A percentile compares a stretch with the other conserved stretches of the same genome.
phyloP scores from a whole-genome alignment of 768 basidiomycete genomes.

The Podaxis mareebaensis region DNA sequence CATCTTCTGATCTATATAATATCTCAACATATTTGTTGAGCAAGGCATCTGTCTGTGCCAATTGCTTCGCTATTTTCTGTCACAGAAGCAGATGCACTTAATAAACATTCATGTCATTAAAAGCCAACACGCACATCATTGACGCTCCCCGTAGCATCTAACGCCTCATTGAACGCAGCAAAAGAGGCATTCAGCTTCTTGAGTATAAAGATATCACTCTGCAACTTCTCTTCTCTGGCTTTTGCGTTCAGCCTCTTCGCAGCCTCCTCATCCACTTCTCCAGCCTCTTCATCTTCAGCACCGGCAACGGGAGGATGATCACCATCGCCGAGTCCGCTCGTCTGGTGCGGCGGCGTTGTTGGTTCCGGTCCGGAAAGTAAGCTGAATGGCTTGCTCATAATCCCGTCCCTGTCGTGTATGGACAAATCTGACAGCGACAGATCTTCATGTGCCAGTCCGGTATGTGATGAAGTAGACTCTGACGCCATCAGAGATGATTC shows the following conservation, averaged over 20 bases:
- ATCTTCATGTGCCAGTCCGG: slow-evolving; percentile 48
- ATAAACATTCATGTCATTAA: not conserved
- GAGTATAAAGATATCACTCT: slow-evolving; percentile 71
- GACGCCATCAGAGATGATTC: slow-evolving; percentile 36
- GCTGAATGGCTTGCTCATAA: slow-evolving; percentile 28
- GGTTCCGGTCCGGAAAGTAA: slow-evolving; percentile 25
- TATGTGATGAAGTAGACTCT: slow-evolving; percentile 29
- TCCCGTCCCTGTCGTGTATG: slow-evolving; percentile 33
- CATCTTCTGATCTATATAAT: slow-evolving; percentile 68
- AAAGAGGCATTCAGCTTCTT: slow-evolving; percentile 74
- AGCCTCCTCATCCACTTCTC: slow-evolving; percentile 6
- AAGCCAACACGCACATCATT: slow-evolving; percentile 55
- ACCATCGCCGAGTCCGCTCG: slow-evolving; percentile 1
- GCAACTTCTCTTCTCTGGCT: slow-evolving; percentile 66
- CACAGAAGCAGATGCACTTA: not conserved
- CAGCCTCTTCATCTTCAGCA: not conserved
- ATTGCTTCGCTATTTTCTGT: slow-evolving; percentile 65
- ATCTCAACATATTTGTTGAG: slow-evolving; percentile 75
- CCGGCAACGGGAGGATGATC: not conserved
- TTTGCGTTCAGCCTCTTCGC: slow-evolving; percentile 14
- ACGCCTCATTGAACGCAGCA: slow-evolving; percentile 64
- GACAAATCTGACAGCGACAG: slow-evolving; percentile 61
- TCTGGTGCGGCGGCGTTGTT: slow-evolving; percentile 18
- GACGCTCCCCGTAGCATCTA: slow-evolving; percentile 62
- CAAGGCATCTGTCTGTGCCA: slow-evolving; percentile 71